A percentile compares a stretch with the other conserved stretches of the same genome.
These are phyloP conservation scores for Nepenthes mirabilis DNA, from an alignment of 148 eudicot species.

Conservation along the genomic window DNA sequence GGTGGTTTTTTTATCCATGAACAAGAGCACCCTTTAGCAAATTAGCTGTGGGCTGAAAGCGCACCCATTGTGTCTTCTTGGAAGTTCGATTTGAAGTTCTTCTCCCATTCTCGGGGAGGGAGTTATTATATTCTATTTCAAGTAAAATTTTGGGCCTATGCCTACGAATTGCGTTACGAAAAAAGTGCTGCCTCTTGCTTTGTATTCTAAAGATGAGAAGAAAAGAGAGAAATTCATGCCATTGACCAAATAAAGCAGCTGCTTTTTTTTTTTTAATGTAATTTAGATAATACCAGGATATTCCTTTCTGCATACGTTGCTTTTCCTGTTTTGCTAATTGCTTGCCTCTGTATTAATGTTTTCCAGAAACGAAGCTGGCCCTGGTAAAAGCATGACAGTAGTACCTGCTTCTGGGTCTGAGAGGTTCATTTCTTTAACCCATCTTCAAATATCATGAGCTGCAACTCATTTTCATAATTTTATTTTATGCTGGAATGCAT, in stretches of 20 bases:
- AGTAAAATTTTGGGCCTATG: background rate
- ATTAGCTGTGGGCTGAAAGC: too few relatives aligned
- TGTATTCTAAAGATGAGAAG: too few relatives aligned
- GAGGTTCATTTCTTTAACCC: constrained; percentile 26
- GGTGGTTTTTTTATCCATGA: too few relatives aligned
- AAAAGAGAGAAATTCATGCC: background rate
- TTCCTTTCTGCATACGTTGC: background rate
- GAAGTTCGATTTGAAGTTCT: too few relatives aligned
- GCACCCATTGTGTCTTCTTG: too few relatives aligned
- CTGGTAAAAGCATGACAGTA: constrained; percentile 52
- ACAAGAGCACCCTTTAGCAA: too few relatives aligned
- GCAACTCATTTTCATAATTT: too few relatives aligned
- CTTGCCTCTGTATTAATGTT: constrained; percentile 7
- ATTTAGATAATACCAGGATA: background rate
- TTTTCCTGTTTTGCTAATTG: constrained; percentile 8
- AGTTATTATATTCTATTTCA: background rate
- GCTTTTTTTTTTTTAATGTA: background rate
- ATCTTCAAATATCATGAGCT: background rate
- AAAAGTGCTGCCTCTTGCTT: background rate
- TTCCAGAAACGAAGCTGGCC: constrained; percentile 48
- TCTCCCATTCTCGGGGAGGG: too few relatives aligned
- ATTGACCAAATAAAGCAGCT: background rate
- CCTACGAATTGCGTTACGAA: background rate
- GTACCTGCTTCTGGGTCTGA: constrained; percentile 55
- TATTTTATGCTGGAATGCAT: too few relatives aligned